A percentile compares a stretch with the other conserved stretches of the same genome.
These are phyloP conservation scores for Lichtheimia hyalospora DNA, from an alignment of 371 early-diverging fungal genomes.

Conservation along the genomic window DNA sequence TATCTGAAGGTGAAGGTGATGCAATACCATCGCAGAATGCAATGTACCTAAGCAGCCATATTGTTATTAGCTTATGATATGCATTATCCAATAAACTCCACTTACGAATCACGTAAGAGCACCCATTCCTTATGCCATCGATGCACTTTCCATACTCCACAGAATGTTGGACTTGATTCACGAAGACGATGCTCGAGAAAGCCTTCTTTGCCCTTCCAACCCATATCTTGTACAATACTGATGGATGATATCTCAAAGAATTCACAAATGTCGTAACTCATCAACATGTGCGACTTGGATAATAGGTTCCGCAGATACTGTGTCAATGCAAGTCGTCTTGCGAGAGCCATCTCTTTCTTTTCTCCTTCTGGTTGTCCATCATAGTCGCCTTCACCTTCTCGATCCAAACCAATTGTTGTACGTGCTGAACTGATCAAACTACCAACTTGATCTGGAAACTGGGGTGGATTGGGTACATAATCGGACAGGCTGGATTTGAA, in stretches of 20 bases:
- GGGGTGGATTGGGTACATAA: constrained; percentile 25
- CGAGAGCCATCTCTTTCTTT: constrained; percentile 36
- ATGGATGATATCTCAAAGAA: constrained; percentile 79
- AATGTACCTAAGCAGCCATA: constrained; percentile 31
- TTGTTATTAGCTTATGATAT: not conserved
- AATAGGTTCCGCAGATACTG: constrained; percentile 62
- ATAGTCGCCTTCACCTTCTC: not conserved
- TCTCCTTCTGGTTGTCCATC: constrained; percentile 22
- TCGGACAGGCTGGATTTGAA: constrained; percentile 31
- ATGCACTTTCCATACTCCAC: constrained; percentile 26
- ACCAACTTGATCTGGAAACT: constrained; percentile 47
- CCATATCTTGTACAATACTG: constrained; percentile 74
- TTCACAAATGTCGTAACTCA: constrained; percentile 72
- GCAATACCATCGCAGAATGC: constrained; percentile 55
- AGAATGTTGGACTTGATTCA: constrained; percentile 38
- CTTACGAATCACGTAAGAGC: constrained; percentile 71
- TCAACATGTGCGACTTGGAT: constrained; percentile 57
- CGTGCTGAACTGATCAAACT: constrained; percentile 41
- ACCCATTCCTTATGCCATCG: constrained; percentile 75
- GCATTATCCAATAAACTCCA: constrained; percentile 4
- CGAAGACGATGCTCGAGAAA: constrained; percentile 62
- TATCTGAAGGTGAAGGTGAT: constrained; percentile 51
- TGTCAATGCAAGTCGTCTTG: constrained; percentile 67
- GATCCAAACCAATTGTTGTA: constrained; percentile 19
- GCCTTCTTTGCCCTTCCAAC: constrained; percentile 88